Evolutionary conservation across 306 rosid genomes (phyloP), one percentile per base, ranked within the genome.

Genomic region (Quercus agrifolia): DNA sequence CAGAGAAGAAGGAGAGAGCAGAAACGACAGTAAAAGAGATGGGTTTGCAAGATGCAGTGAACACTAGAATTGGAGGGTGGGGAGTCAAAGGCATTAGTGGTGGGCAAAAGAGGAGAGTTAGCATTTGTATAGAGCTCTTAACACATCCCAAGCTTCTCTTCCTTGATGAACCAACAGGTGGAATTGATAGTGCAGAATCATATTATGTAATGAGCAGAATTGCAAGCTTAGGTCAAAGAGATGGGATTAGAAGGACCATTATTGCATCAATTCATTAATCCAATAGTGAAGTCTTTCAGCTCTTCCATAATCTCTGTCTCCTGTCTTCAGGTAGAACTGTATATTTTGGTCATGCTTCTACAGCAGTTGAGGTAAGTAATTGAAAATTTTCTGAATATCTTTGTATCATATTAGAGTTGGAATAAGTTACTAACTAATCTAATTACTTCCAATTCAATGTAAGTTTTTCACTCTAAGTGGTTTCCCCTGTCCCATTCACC

Each of bases 121-220:
- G 93, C 77, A 89, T 92, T 63, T 92, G 96, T 79, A 88, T 89
- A 15, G 96, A 90, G 86, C 85, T 89, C 52, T 75, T 92, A 27
- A 86, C 93, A 18, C 80, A 62, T 6, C 90, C 93, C 0, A 85
- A 80, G 18, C 93, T 92, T 62, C 89, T 92, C 11, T 92, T 92
- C 78, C 89, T 92, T 51, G 96, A 90, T 33, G 96, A 92, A 73
- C 96, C 97, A 0, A 89, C 97, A 0, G 86, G 96, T 51, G 93
- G 97, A 35, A 88, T 90, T 28, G 97, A 90, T 35, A 89, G 97
- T 59, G 96, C 97, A 3, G 91, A 93, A 18, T 92, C 91, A 20
- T 90, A 80, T 66, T 79, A 88, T 77, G 97, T 92, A 2, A 87
- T 92, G 91, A 88, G 86, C 20, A 84, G 91, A 81, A 87, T 92